Base-by-base conservation (phyloP, 495 filamentous ascomycete genomes). In the Platismatia glauca region DNA sequence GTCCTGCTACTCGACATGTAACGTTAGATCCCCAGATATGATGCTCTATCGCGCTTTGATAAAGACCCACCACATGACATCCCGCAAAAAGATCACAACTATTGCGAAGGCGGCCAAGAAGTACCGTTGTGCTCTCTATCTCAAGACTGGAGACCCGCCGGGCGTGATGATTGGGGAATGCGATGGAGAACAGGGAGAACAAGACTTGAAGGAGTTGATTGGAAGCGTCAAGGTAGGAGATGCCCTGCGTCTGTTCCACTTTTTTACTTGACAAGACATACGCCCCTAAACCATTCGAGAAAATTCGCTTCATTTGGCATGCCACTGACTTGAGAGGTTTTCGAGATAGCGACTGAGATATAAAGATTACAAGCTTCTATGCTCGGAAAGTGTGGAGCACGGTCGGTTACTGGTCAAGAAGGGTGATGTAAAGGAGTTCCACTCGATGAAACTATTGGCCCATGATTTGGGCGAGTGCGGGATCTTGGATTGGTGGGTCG, bases 21-120 rank as follows among this genome's bases (percentile, higher is more conserved):
- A 39, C 43, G 33, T 7, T 13, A n/a, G 13, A 24, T 20, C 4
- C n/a, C 20, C 13, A 41, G 1, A 7, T 55, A 12, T 35, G 46
- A 66, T 66, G 57, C 46, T 77, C 44, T 83, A 77, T 67, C 79
- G 84, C 64, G 82, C 87, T 31, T 73, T 91, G 56, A 89, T 91
- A 41, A 80, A 86, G 44, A 91, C 88, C 7, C 88, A 91, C 70
- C 88, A 91, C 74, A 91, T 91, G 71, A 90, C 87, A 33, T 90
- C 87, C 13, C 87, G 88, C 55, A 89, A 89, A 62, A 91, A 91
- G 70, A 81, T 91, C 22, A 78, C 81, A 15, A 78, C 79, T 16
- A 76, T 91, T 27, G 83, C 82, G 67, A 82, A 84, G 58, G 84
- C 86, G 6, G 84, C 88, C 4, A 74, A 79, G 44, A 72, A 78